Evolutionary conservation across 179 eudicot species (phyloP), one percentile per base, ranked within the genome.

Genomic region (Silene coronaria): DNA sequence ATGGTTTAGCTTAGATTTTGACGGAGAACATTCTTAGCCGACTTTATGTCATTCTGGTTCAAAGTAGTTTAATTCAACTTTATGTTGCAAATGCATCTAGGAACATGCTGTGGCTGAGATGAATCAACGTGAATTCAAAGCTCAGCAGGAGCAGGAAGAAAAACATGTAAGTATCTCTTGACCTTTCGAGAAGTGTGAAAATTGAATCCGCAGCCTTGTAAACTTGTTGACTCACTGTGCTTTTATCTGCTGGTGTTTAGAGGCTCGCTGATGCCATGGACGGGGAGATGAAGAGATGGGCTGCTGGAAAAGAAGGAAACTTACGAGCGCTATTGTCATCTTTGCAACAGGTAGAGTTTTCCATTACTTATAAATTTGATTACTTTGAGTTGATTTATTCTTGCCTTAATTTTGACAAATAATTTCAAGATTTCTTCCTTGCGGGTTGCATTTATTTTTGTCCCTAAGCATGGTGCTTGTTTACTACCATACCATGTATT

Each of bases 241-340:
- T 51, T 30, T 55, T 34, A 11, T 73, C 3, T 60, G 73, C 34
- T 67, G 76, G 46, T 77, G 76, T 63, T 85, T 85, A 94, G 97
- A 89, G 94, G 78, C 78, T 91, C 79, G 89, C 96, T 48, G 97
- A 86, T 63, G 74, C 85, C 63, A 67, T 90, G 86, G 87, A 88
- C 36, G 70, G 73, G 60, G 82, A 89, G 76, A 89, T 94, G 86
- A 94, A 89, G 84, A 85, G 82, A 16, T 94, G 98, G 98, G 92
- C 94, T 73, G 88, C 92, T 46, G 94, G 98, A 55, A 94, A 94
- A 84, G 97, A 90, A 84, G 97, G 98, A 57, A 94, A 94, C 78
- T 84, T 94, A 79, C 92, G 94, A 46, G 94, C 97, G 42, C 77
- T 94, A 27, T 73, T 94, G 70, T 94, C 97, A 32, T 88, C 96